phyloP scores from a whole-genome alignment of 2,329 filamentous ascomycete species.

The Fusarium robinianum region DNA sequence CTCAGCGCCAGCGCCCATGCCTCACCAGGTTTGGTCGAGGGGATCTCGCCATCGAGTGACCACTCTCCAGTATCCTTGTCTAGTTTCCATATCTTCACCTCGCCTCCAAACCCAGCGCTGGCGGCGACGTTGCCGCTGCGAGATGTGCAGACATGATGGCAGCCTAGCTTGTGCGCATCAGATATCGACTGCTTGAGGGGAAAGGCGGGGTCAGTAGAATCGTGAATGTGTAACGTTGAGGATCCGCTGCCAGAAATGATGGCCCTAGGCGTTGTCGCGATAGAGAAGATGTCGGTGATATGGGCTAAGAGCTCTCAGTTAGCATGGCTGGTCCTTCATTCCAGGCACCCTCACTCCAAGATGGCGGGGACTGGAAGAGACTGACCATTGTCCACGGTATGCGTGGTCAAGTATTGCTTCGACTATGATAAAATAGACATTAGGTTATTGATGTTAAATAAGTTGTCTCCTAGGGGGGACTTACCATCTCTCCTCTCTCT shows the following conservation, averaged over 20 bases:
- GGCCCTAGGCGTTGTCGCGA: slow-evolving; percentile 73
- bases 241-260: slow-evolving; percentile 85
- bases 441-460: too few species aligned
- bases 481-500: slow-evolving; percentile 36
- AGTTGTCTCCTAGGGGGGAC: too few species aligned
- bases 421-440: slow-evolving; percentile 61
- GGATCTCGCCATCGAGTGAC: slow-evolving; percentile 49
- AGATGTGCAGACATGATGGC: slow-evolving; percentile 81
- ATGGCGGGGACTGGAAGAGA: slow-evolving; percentile 38
- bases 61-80: slow-evolving; percentile 61
- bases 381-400: slow-evolving; percentile 85
- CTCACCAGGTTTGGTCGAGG: slow-evolving; percentile 65
- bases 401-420: slow-evolving; percentile 95
- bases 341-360: slow-evolving; percentile 18
- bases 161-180: slow-evolving; percentile 83
- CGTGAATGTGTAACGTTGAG: slow-evolving; percentile 79
- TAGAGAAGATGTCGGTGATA: slow-evolving; percentile 79
- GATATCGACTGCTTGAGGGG: slow-evolving; percentile 79
- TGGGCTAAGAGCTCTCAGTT: slow-evolving; percentile 62
- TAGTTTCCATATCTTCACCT: slow-evolving; percentile 80
- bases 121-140: slow-evolving; percentile 73
- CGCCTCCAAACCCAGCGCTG: slow-evolving; percentile 86
- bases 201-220: slow-evolving; percentile 71
- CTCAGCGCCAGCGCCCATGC: slow-evolving; percentile 89
- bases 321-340: slow-evolving; percentile 13